Conservation (phyloP, 352 stramenopile genomes). For the Globisporangium okanoganense region DNA sequence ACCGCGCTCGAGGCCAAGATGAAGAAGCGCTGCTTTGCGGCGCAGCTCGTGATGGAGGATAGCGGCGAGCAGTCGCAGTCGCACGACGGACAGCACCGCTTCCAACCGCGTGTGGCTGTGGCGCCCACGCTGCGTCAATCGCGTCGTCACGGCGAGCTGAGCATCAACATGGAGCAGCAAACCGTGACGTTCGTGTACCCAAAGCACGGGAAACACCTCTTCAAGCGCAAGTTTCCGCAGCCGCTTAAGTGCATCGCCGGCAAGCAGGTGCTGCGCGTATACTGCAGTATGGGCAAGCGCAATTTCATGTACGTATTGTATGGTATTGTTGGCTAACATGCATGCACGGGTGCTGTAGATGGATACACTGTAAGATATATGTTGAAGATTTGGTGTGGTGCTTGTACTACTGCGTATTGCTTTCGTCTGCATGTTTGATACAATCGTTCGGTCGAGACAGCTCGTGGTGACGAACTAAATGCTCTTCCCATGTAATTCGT, state of each 20-base stretch:
- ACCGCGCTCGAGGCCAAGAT: neutral
- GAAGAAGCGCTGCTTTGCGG: slow-evolving; percentile 10
- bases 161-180: slow-evolving; percentile 26
- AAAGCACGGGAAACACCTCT: slow-evolving; percentile 25
- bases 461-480: neutral
- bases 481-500: neutral
- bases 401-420: neutral
- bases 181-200: slow-evolving; percentile 45
- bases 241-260: slow-evolving; percentile 43
- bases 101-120: neutral
- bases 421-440: slow-evolving; percentile 3
- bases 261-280: slow-evolving; percentile 38
- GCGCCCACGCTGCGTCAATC: slow-evolving; percentile 24
- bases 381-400: neutral
- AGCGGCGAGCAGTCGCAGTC: neutral
- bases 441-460: neutral
- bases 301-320: slow-evolving; percentile 35
- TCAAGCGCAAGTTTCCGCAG: slow-evolving; percentile 46
- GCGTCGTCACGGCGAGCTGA: slow-evolving; percentile 35
- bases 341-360: neutral
- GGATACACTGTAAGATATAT: no score
- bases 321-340: neutral
- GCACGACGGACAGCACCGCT: neutral
- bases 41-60: slow-evolving; percentile 12
- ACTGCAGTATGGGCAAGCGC: slow-evolving; percentile 36